Evolutionary conservation across 2,329 filamentous ascomycete species (phyloP), one percentile per base, ranked within the genome.

Genomic region (Fusarium xyrophilum): DNA sequence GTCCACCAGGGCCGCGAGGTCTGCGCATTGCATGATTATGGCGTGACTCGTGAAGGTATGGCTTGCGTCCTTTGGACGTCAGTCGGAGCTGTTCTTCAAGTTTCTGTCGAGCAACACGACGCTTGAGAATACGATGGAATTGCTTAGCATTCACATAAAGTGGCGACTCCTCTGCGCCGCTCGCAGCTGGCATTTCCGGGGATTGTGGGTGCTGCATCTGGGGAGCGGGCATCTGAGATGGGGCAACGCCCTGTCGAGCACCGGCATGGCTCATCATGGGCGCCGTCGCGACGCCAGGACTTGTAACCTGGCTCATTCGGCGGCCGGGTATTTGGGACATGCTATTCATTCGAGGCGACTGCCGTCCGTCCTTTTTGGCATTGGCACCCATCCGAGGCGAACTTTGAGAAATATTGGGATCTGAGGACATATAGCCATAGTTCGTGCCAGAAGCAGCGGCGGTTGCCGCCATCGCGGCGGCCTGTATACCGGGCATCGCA

Each of bases 121-220:
- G 88, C 84, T 99, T 98, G 56, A 99, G 81, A 50, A 99, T 99
- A 28, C 96, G 91, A 77, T 99, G 96, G 73, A 99, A 99, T 76
- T 99, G 96, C 79, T 99, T 99, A 8, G 96, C 96, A 75, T 99
- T 99, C 75, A 99, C 96, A 73, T 99, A 99, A 2, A 99, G 83
- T 0, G 96, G 96, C 1, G 95, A 95, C 76, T 99, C 96, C 78
- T 98, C 96, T 7, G 89, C 89, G 17, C 86, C 86, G 19, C 86
- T 86, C 17, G 86, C 84, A 6, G 90, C 83, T 2, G 91, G 86
- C 73, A 96, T 88, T 76, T 97, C 94, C 11, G 93, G 92, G 2
- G 93, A 95, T 67, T 92, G 89, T 6, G 88, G 87, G 46, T 87
- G 87, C 62, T 88, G 88, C 80, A 90, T 89, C 67, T 91, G 90